These are phyloP conservation scores for Eimeria praecox DNA, from an alignment of 169 alveolate species.

Conservation along the genomic window DNA sequence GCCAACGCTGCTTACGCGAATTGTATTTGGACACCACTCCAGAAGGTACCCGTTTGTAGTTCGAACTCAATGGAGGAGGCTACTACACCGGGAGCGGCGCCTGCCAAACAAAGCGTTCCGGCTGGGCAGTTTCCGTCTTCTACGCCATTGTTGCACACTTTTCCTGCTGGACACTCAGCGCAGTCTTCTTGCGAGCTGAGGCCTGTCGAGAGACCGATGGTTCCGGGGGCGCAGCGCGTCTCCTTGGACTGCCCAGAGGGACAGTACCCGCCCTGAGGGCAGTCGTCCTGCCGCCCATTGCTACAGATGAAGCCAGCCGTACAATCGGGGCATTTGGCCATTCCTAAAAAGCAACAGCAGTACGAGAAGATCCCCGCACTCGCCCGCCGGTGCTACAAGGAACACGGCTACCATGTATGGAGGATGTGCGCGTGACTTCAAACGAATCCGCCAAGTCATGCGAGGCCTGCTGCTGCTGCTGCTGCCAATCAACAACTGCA, in stretches of 20 bases:
- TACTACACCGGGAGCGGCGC: slow-evolving; percentile 20
- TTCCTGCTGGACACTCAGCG: slow-evolving; percentile 75
- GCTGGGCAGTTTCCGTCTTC: slow-evolving; percentile 30
- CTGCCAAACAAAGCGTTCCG: slow-evolving; percentile 43
- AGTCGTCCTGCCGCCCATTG: neutral
- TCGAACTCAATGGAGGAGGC: slow-evolving; percentile 12
- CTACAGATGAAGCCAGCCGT: slow-evolving; percentile 34
- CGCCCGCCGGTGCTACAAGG: neutral
- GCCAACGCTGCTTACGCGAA: neutral
- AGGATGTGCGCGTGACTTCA: neutral
- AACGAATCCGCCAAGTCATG: neutral
- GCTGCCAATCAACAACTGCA: neutral
- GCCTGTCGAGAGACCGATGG: slow-evolving; percentile 4
- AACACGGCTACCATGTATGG: neutral
- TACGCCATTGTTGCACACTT: neutral
- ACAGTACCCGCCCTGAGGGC: slow-evolving; percentile 44
- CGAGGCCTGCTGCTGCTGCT: neutral
- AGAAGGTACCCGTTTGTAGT: neutral
- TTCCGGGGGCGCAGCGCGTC: slow-evolving; percentile 30
- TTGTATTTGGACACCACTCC: slow-evolving; percentile 54
- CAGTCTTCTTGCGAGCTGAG: slow-evolving; percentile 52
- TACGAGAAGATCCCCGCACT: neutral
- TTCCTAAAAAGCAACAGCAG: slow-evolving; percentile 16
- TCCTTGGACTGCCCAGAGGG: slow-evolving; percentile 45
- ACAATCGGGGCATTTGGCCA: slow-evolving; percentile 23